Conservation (phyloP, 1,284 basidiomycete species). For the Ustilago crameri region DNA sequence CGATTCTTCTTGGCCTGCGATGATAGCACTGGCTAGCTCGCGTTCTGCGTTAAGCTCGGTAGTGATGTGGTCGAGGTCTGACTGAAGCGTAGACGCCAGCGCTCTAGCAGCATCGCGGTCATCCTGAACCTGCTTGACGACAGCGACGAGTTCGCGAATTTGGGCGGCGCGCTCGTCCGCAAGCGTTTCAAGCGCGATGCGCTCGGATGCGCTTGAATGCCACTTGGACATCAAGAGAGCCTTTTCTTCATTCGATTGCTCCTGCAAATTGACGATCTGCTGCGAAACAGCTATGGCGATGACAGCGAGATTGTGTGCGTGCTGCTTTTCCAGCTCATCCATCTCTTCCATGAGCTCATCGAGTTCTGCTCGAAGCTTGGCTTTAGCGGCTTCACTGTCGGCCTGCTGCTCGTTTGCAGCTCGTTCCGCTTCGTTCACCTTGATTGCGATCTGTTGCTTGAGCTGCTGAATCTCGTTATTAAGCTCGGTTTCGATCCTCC, state of each 20-base stretch:
- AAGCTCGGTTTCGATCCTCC: constrained; percentile 34
- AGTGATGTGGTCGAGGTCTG: constrained; percentile 25
- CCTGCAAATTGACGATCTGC: constrained; percentile 12
- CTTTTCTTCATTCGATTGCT: constrained; percentile 8
- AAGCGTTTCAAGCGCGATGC: constrained; percentile 22
- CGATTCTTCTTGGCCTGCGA: constrained; percentile 15
- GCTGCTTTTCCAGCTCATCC: constrained; percentile 22
- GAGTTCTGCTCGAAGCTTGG: constrained; percentile 14
- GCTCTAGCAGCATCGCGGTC: constrained; percentile 40
- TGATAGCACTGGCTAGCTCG: constrained; percentile 13
- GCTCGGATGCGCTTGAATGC: constrained; percentile 18
- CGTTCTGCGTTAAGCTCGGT: constrained; percentile 31
- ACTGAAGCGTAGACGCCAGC: constrained; percentile 15
- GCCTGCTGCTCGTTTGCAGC: constrained; percentile 8
- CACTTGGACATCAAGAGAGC: constrained; percentile 4
- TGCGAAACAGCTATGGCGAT: constrained; percentile 32
- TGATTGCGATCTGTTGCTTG: constrained; percentile 10
- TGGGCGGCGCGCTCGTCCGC: constrained; percentile 27
- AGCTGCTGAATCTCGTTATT: constrained; percentile 27
- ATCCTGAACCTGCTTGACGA: constrained; percentile 46
- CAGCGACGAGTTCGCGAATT: constrained; percentile 40
- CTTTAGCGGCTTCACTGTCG: constrained; percentile 6
- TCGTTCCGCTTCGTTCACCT: constrained; percentile 8
- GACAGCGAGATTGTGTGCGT: constrained; percentile 33
- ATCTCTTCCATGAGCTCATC: constrained; percentile 17